Percentiles rank a stretch among this genome's conserved stretches.
phyloP scores from a whole-genome alignment of 2,329 filamentous ascomycete genomes.

The Trichophaea hybrida region DNA sequence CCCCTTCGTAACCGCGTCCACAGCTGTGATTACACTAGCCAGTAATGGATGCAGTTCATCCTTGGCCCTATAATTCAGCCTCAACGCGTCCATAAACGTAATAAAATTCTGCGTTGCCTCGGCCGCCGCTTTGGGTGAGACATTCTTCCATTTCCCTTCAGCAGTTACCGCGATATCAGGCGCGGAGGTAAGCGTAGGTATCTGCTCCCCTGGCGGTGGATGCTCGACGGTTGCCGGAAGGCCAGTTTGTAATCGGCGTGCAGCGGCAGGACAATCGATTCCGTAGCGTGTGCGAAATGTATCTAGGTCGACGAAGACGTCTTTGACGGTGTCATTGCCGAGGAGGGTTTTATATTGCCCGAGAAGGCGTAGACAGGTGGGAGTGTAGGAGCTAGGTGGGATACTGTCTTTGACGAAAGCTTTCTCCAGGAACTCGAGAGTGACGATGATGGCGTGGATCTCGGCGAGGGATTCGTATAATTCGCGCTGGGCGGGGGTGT shows the following conservation, averaged over 20 bases:
- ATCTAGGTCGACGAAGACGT: conserved; percentile 74
- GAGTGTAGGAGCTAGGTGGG: conserved; percentile 80
- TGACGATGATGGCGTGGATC: conserved; percentile 94
- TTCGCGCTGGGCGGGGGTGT: conserved; percentile 76
- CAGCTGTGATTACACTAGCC: conserved; percentile 89
- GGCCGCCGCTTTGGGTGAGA: conserved; percentile 23
- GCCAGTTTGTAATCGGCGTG: conserved; percentile 79
- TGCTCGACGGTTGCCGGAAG: conserved; percentile 70
- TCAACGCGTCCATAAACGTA: conserved; percentile 88
- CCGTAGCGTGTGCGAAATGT: conserved; percentile 86
- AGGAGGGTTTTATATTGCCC: conserved; percentile 96
- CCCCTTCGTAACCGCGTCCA: conserved; percentile 73
- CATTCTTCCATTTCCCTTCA: conserved; percentile 2
- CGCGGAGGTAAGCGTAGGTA: too few relatives aligned
- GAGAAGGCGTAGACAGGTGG: conserved; percentile 82
- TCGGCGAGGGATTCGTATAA: conserved; percentile 92
- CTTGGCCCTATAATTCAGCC: conserved; percentile 82
- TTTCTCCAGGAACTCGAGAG: conserved; percentile 86
- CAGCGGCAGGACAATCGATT: conserved; percentile 86
- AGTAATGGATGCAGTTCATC: conserved; percentile 91
- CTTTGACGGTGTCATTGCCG: conserved; percentile 74
- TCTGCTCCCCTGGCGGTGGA: conserved; percentile 33
- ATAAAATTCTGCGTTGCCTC: conserved; percentile 97
- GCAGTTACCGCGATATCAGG: conserved; percentile 32
- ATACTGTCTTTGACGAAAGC: conserved; percentile 94